phyloP scores from a whole-genome alignment of 495 filamentous ascomycete genomes.

The Annulohypoxylon stygium region DNA sequence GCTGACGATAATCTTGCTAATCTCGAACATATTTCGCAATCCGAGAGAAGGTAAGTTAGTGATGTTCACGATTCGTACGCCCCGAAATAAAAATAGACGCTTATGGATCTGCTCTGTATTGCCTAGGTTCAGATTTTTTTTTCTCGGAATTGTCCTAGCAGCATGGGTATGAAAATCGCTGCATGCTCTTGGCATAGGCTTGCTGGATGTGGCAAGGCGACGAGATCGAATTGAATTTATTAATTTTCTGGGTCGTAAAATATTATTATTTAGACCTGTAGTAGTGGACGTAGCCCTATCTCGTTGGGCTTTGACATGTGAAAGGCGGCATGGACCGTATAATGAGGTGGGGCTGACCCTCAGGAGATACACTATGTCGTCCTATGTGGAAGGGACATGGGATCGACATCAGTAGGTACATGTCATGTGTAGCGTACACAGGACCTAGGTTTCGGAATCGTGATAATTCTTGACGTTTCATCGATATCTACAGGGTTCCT shows the following conservation, averaged over 20 bases:
- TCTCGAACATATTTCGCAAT: background rate
- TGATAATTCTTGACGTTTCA: slow-evolving; percentile 34
- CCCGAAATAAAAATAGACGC: background rate
- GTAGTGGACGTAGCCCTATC: slow-evolving; percentile 12
- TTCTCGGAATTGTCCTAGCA: slow-evolving; percentile 30
- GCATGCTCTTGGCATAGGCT: slow-evolving; percentile 37
- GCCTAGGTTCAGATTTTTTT: background rate
- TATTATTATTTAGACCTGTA: background rate
- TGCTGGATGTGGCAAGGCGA: slow-evolving; percentile 17
- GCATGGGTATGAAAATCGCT: slow-evolving; percentile 34
- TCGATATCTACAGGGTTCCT: slow-evolving; percentile 20
- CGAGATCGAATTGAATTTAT: slow-evolving; percentile 18
- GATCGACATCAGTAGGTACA: background rate
- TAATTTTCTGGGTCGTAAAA: slow-evolving; percentile 9
- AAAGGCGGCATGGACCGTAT: slow-evolving; percentile 24
- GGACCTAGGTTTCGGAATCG: slow-evolving; percentile 28
- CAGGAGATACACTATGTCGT: slow-evolving; percentile 1
- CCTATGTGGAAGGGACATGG: slow-evolving; percentile 20
- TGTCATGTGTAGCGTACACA: background rate
- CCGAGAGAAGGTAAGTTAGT: background rate
- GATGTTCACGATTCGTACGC: background rate
- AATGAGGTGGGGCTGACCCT: slow-evolving; percentile 15
- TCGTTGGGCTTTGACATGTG: slow-evolving; percentile 34
- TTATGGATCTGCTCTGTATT: background rate
- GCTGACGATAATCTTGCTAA: slow-evolving; percentile 1